These are phyloP conservation scores for Clarireedia sp. DNA, from an alignment of 2,329 filamentous ascomycete species.

Conservation along the genomic window DNA sequence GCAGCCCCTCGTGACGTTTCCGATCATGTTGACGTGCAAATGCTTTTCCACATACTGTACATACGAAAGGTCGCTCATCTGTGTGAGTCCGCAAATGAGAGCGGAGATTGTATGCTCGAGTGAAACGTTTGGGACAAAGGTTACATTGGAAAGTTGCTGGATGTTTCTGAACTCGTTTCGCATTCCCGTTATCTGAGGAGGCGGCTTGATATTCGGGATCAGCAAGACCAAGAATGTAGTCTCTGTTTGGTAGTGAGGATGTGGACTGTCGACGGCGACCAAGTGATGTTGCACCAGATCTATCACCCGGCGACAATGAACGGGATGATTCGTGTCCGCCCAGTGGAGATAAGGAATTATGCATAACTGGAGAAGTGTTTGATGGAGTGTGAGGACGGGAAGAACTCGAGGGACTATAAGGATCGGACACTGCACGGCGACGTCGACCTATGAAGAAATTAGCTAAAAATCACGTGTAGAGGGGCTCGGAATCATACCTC, in stretches of 20 bases:
- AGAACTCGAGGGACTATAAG: slow-evolving; percentile 32
- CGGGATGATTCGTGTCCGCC: slow-evolving; percentile 36
- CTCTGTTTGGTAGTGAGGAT: slow-evolving; percentile 49
- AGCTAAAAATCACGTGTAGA: slow-evolving; percentile 10
- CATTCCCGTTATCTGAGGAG: slow-evolving; percentile 46
- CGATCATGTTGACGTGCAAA: slow-evolving; percentile 96
- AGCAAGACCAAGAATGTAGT: slow-evolving; percentile 83
- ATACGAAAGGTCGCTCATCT: slow-evolving; percentile 94
- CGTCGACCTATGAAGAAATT: slow-evolving; percentile 26
- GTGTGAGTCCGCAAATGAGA: slow-evolving; percentile 95
- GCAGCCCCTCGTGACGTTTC: slow-evolving; percentile 91
- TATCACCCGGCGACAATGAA: slow-evolving; percentile 52
- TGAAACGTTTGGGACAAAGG: slow-evolving; percentile 92
- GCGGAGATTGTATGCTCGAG: slow-evolving; percentile 89
- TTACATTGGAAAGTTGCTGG: slow-evolving; percentile 94
- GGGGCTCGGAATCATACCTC: slow-evolving; percentile 40
- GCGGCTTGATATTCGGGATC: slow-evolving; percentile 75
- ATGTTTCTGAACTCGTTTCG: slow-evolving; percentile 91
- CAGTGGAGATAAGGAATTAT: slow-evolving; percentile 40
- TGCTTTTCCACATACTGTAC: slow-evolving; percentile 92
- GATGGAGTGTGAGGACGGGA: slow-evolving; percentile 41
- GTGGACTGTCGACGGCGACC: slow-evolving; percentile 52
- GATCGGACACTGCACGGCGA: slow-evolving; percentile 30
- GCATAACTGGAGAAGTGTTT: slow-evolving; percentile 45
- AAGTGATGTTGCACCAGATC: slow-evolving; percentile 40